Percentiles rank a stretch among this genome's conserved stretches.
These are phyloP conservation scores for Alternaria arborescens DNA, from an alignment of 2,329 filamentous ascomycete species.

Conservation along the genomic window DNA sequence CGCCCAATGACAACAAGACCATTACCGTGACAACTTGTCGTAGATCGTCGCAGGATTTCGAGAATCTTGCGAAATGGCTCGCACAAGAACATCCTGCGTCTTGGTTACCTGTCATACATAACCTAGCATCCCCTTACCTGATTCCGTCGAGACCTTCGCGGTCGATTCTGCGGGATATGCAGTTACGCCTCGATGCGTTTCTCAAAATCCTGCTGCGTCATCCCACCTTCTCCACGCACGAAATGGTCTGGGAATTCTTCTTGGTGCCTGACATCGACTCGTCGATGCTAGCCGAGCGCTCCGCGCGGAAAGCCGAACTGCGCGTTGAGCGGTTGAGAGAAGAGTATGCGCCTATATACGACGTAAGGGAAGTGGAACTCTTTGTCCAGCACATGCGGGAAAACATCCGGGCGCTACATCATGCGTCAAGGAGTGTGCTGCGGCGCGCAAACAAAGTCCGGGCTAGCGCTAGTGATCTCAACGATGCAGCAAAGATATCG, in stretches of 20 bases:
- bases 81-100: conserved; percentile 92
- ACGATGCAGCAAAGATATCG: conserved; percentile 67
- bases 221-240: conserved; percentile 92
- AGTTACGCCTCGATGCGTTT: conserved; percentile 86
- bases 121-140: conserved; percentile 87
- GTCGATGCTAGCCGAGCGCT: conserved; percentile 88
- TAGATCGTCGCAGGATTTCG: conserved; percentile 86
- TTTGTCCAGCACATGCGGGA: conserved; percentile 92
- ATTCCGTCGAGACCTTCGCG: conserved; percentile 91
- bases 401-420: conserved; percentile 84
- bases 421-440: conserved; percentile 70
- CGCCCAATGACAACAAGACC: conserved; percentile 79
- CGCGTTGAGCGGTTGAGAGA: conserved; percentile 85
- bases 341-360: conserved; percentile 81
- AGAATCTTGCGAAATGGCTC: conserved; percentile 84
- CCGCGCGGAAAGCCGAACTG: conserved; percentile 83
- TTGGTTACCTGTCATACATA: conserved; percentile 83
- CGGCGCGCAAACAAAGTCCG: conserved; percentile 79
- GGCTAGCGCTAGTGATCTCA: conserved; percentile 71
- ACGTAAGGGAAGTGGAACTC: conserved; percentile 87
- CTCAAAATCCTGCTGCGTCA: conserved; percentile 86
- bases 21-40: conserved; percentile 96
- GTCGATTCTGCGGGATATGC: conserved; percentile 85
- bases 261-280: conserved; percentile 92
- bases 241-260: conserved; percentile 99